phyloP scores from a whole-genome alignment of 2,329 filamentous ascomycete genomes.

The Rhytidhysteron rufulum region DNA sequence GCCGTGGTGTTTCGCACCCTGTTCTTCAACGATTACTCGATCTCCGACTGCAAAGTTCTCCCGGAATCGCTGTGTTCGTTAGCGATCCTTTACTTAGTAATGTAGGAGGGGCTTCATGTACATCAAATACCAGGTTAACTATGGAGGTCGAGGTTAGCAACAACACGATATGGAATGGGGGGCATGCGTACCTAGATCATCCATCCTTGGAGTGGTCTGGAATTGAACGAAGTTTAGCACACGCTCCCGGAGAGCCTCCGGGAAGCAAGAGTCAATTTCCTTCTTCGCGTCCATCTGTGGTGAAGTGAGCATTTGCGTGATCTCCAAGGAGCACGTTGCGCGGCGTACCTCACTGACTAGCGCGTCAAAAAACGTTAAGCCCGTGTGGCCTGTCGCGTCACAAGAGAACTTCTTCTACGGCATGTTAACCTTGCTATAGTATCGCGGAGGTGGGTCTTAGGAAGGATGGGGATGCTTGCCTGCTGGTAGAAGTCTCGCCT shows the following conservation, averaged over 20 bases:
- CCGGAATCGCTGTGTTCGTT: slow-evolving; percentile 33
- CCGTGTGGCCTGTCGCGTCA: slow-evolving; percentile 90
- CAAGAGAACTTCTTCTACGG: slow-evolving; percentile 82
- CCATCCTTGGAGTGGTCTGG: slow-evolving; percentile 77
- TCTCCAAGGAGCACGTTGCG: slow-evolving; percentile 12
- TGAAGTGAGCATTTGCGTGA: slow-evolving; percentile 11
- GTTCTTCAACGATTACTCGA: slow-evolving; percentile 29
- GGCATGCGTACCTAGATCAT: slow-evolving; percentile 62
- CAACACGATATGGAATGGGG: slow-evolving; percentile 14
- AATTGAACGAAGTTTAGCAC: slow-evolving; percentile 89
- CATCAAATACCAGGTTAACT: slow-evolving; percentile 31
- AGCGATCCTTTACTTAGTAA: too few species aligned
- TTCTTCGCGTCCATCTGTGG: slow-evolving; percentile 61
- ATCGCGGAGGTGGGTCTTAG: background rate
- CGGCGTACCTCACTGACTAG: slow-evolving; percentile 78
- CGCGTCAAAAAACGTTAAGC: slow-evolving; percentile 88
- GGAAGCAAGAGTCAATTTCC: slow-evolving; percentile 88
- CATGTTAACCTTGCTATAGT: slow-evolving; percentile 15
- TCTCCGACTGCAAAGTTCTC: slow-evolving; percentile 31
- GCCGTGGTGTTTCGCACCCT: slow-evolving; percentile 24
- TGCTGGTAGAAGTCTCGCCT: slow-evolving; percentile 94
- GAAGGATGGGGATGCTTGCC: slow-evolving; percentile 47
- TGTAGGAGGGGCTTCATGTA: slow-evolving; percentile 8
- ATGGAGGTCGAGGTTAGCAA: slow-evolving; percentile 13
- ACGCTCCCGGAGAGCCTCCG: slow-evolving; percentile 84